phyloP scores from a whole-genome alignment of 768 basidiomycete species.

The Trametes punicea region DNA sequence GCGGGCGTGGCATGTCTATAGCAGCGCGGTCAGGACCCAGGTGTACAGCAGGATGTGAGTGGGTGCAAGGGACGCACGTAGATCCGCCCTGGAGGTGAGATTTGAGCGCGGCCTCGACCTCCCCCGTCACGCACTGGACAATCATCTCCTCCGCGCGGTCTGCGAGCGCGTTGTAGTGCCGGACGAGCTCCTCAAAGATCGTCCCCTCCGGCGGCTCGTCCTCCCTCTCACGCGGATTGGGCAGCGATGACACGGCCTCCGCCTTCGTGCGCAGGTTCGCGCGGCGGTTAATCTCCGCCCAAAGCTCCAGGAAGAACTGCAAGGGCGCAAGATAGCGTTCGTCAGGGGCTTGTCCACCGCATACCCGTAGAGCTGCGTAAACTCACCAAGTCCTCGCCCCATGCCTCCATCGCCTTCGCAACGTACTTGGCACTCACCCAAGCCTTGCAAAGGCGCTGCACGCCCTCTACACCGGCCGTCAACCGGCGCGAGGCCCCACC shows the following conservation, averaged over 20 bases:
- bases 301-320: slow-evolving; percentile 92
- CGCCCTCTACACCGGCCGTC: slow-evolving; percentile 81
- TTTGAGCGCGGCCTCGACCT: slow-evolving; percentile 75
- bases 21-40: not conserved
- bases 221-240: slow-evolving; percentile 37
- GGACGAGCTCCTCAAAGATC: slow-evolving; percentile 76
- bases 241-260: slow-evolving; percentile 47
- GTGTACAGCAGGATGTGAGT: not conserved
- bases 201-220: slow-evolving; percentile 51
- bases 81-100: slow-evolving; percentile 53
- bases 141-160: slow-evolving; percentile 86
- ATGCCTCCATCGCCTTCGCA: slow-evolving; percentile 61
- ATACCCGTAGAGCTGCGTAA: not conserved
- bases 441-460: slow-evolving; percentile 82
- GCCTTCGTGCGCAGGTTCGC: slow-evolving; percentile 55
- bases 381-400: slow-evolving; percentile 89
- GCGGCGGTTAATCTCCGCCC: slow-evolving; percentile 70
- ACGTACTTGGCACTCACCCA: slow-evolving; percentile 78
- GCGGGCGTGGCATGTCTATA: slow-evolving; percentile 27
- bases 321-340: not conserved
- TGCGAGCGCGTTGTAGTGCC: slow-evolving; percentile 56
- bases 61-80: slow-evolving; percentile 30
- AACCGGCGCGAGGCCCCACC: slow-evolving; percentile 47
- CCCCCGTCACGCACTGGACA: slow-evolving; percentile 74
- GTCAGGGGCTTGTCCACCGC: too few species aligned